Conservation (phyloP, 2,329 filamentous ascomycete genomes). For the Colletotrichum theobromicola region DNA sequence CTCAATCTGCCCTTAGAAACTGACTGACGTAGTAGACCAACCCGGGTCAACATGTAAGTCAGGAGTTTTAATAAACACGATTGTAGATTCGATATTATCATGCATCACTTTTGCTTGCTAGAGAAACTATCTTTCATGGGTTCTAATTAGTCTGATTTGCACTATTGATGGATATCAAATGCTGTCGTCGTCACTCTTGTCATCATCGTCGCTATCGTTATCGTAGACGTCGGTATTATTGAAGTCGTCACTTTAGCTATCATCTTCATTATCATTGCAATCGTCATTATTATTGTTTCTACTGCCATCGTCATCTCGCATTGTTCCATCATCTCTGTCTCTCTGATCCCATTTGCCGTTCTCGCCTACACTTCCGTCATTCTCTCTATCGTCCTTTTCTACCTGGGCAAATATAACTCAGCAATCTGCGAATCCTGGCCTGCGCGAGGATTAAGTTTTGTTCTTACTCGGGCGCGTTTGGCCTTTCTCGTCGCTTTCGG, state of each 20-base stretch:
- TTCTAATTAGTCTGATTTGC: too few species aligned
- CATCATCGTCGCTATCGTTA: not conserved
- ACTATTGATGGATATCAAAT: too few species aligned
- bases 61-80: not conserved
- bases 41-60: rapidly evolving
- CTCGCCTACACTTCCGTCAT: too few species aligned
- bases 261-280: too few species aligned
- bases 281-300: too few species aligned
- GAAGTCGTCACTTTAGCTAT: too few species aligned
- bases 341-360: too few species aligned
- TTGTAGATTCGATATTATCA: rapidly evolving
- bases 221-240: too few species aligned
- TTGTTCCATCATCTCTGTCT: too few species aligned
- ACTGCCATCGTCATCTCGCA: too few species aligned
- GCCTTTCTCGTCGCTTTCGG: not conserved
- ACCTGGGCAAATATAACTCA: rapidly evolving
- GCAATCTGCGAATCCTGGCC: not conserved
- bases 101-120: too few species aligned
- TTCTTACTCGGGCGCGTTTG: not conserved
- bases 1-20: slow-evolving; percentile 61
- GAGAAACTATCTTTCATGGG: too few species aligned
- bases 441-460: rapidly evolving
- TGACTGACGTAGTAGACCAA: rapidly evolving
- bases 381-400: not conserved
- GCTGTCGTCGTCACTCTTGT: not conserved